Evolutionary conservation across 768 basidiomycete genomes (phyloP), one percentile per base, ranked within the genome.

Genomic region (Chlorophyllum brunneum): DNA sequence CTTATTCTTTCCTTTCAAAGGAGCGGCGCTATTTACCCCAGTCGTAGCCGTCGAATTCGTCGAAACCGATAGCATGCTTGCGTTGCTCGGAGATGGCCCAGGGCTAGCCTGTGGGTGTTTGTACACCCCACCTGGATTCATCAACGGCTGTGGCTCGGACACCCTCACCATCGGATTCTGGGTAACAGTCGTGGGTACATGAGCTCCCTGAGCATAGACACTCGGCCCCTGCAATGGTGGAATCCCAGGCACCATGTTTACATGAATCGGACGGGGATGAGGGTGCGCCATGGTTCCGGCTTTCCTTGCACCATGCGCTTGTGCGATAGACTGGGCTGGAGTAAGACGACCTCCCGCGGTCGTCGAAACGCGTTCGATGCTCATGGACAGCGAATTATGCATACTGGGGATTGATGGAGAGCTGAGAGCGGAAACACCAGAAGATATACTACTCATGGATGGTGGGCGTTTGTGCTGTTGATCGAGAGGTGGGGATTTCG

Each of bases 391-490:
- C 4, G 47, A 36, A 8, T n/a, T 15, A 15, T 24, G 47, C 10
- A 31, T 30, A 22, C 31, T 47, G 10, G 31, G 15, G 1, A 33
- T 18, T 10, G 15, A 18, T 5, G 34, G 22, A 11, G 11, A 15
- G 15, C 9, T 37, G 24, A 24, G 33, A 16, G 47, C 37, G 24
- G 47, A 48, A 22, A 38, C 18, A n/a, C 22, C 47, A 9, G 47
- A 48, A 8, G 47, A 48, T 18, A 48, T 37, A 16, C 47, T 48
- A n/a, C 27, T 23, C 41, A 37, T 15, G 26, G 37, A 44, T 22
- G 42, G 26, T 16, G 30, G 30, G 18, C 37, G 54, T 30, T 23
- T 47, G 16, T 23, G 61, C n/a, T n/a, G 46, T n/a, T 33, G 31
- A 7, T 33, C 8, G 7, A 33, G 7, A 7, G 48, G 37, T 4